Evolutionary conservation across 2,329 filamentous ascomycete species (phyloP), one percentile per base, ranked within the genome.

Genomic region (Sclerotinia minor): DNA sequence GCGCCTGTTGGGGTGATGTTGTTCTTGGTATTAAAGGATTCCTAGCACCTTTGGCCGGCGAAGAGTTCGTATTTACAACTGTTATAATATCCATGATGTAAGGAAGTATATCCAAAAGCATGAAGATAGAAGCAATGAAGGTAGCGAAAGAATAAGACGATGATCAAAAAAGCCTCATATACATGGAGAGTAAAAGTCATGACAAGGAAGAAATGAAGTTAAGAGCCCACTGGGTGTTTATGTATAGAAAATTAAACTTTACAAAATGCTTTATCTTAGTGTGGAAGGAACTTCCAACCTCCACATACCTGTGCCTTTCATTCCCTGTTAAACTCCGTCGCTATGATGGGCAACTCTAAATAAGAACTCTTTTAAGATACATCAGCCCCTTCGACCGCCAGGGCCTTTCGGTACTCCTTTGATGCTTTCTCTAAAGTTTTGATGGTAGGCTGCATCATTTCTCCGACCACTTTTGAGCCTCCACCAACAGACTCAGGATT

Each of bases 371-470:
- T 52, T 67, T 58, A 74, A 47, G 71, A 65, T 57, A 69, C 64
- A 55, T 76, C 75, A 55, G 76, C 58, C 7, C 74, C 73, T 69
- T 87, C 87, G 68, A 92, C 89, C 49, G 87, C 87, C 68, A 93
- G 81, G 17, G 89, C 91, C 73, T 84, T 87, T 72, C 86, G 82
- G 76, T 95, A 97, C 75, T 89, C 86, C n/a, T 79, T 82, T 71
- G 87, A 83, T 7, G 93, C 94, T 72, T 85, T 86, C 68, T 87
- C 83, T 69, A 97, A 79, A 17, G 92, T 89, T 73, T 85, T 83
- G 15, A 91, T 81, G 5, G 92, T 90, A 5, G 92, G 92, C 68
- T 86, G 86, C 78, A 97, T 87, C 73, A 98, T 83, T 72, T 89
- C 87, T 72, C 88, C 83, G 4, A 97, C 92, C 2, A 89, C 90